Conservation (phyloP, 2,329 filamentous ascomycete species). For the Fusarium albidum region DNA sequence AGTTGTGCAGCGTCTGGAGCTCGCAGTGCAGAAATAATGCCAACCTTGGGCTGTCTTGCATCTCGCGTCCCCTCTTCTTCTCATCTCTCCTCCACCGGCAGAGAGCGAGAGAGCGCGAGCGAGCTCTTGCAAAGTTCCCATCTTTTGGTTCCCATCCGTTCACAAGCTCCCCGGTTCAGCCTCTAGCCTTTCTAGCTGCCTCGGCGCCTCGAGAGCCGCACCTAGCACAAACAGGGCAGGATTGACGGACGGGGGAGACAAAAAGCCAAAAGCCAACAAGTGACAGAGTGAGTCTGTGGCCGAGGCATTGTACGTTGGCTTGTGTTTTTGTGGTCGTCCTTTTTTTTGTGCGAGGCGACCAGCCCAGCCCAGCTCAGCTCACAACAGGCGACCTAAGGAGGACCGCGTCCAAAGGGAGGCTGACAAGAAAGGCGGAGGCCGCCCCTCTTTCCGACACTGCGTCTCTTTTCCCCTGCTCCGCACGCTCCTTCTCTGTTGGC, state of each 20-base stretch:
- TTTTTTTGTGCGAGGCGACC: constrained; percentile 26
- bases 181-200: too few relatives aligned
- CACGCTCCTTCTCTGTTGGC: constrained; percentile 23
- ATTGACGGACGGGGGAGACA: background rate
- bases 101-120: constrained; percentile 6
- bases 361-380: constrained; percentile 26
- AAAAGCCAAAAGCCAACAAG: background rate
- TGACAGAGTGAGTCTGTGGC: constrained; percentile 25
- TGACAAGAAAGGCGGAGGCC: constrained; percentile 37
- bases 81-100: constrained; percentile 20
- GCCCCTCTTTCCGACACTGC: constrained; percentile 28
- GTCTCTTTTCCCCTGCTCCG: constrained; percentile 7
- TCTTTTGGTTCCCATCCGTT: constrained; percentile 21
- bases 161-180: constrained; percentile 19
- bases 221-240: background rate
- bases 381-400: constrained; percentile 15
- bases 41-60: constrained; percentile 8
- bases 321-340: constrained; percentile 11
- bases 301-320: constrained; percentile 20
- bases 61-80: constrained; percentile 17
- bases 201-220: background rate
- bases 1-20: constrained; percentile 28
- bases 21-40: constrained; percentile 20
- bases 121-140: background rate
- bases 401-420: constrained; percentile 31